These are phyloP conservation scores for Dothistroma pini DNA, from an alignment of 2,329 filamentous ascomycete species.

Conservation along the genomic window DNA sequence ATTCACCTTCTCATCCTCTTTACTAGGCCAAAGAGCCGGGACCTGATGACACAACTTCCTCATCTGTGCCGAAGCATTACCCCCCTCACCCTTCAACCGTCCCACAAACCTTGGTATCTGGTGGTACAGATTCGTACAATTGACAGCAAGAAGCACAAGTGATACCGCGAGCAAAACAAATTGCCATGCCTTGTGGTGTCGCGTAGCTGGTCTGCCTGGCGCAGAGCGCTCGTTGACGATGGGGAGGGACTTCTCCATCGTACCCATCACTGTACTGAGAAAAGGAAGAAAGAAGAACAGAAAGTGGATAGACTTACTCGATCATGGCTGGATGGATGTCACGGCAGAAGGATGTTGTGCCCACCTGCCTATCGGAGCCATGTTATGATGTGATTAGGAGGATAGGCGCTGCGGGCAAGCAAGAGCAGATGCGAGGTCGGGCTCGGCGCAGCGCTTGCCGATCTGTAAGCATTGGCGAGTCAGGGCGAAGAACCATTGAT, in stretches of 20 bases:
- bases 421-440: neutral
- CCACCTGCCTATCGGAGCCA: neutral
- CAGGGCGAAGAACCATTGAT: too few species aligned
- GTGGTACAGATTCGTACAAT: neutral
- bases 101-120: neutral
- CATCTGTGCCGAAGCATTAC: too few species aligned
- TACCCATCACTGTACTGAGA: slow-evolving; percentile 5
- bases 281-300: slow-evolving; percentile 2
- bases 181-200: slow-evolving; percentile 14
- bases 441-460: neutral
- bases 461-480: too few species aligned
- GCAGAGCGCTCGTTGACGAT: slow-evolving; percentile 20
- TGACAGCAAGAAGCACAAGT: slow-evolving; percentile 5
- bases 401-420: neutral
- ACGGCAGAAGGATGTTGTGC: neutral
- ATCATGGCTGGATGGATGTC: neutral
- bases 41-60: slow-evolving; percentile 26
- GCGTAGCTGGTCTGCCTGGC: slow-evolving; percentile 10
- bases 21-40: slow-evolving; percentile 28
- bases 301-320: neutral
- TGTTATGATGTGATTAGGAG: neutral
- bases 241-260: slow-evolving; percentile 29
- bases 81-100: neutral
- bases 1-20: slow-evolving; percentile 25
- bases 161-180: neutral